Base-by-base conservation (phyloP, 2,329 filamentous ascomycete species). In the Colletotrichum sojae region DNA sequence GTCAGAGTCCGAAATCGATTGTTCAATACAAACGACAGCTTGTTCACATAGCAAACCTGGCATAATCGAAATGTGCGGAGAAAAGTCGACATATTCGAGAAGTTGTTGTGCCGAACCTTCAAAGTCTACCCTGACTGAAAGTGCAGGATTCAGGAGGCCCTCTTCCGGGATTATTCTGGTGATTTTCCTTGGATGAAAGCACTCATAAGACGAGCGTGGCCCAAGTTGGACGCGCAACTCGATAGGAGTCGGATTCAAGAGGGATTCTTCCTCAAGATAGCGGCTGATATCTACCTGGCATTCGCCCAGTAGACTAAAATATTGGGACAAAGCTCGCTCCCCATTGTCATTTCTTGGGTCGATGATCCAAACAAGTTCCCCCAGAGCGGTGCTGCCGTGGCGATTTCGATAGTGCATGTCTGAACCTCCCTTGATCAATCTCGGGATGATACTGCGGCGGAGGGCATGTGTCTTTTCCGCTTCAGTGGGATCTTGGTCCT, bases 391-490 rank as follows among this genome's bases (percentile, higher is more conserved):
- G n/a, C 20, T n/a, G 1, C 22, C 22, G 1, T n/a, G 13, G 15
- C 22, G 49, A 16, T 52, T 25, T n/a, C 2, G 12, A 3, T 36
- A 13, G 5, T 52, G 49, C 1, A 52, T 6, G 5, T 52, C 15
- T 2, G 22, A 5, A 18, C 49, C 49, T 1, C 25, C 8, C 10
- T 8, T 16, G 27, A 52, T 31, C 3, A 52, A 27, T 6, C 5
- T n/a, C 4, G 3, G 3, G 2, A 36, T 15, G 2, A 52, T 6
- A 1, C 1, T 4, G 3, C 18, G 6, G 1, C 13, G 8, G 9
- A 36, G 2, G 31, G 31, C 31, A 9, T 8, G 8, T 9, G 27
- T 31, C 27, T 31, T 10, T 8, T 9, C 6, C 6, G 1, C 8
- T 3, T 6, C 3, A n/a, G n/a, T n/a, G n/a, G n/a, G n/a, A 8